Evolutionary conservation across 768 basidiomycete genomes (phyloP), one percentile per base, ranked within the genome.

Genomic region (Postia placenta): DNA sequence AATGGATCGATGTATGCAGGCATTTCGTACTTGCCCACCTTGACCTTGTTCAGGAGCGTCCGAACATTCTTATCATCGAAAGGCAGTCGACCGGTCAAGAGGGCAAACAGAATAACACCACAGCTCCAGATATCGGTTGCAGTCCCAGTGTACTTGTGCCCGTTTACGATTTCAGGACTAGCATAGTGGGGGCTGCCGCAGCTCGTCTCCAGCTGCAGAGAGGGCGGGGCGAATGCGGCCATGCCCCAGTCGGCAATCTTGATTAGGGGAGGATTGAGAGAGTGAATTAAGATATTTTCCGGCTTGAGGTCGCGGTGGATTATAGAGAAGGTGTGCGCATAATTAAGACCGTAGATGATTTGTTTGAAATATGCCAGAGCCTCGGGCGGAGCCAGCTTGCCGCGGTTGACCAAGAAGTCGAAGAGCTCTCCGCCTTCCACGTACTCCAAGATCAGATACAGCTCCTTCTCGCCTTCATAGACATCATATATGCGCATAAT

Each of bases 201-300:
- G 60, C 88, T 92, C 1, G 95, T 97, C 69, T 95, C 91, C 23
- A 96, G 79, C 56, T 93, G 78, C 37, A 85, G 75, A 35, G 83
- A 79, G 33, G 87, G 88, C 35, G 87, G 86, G 50, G 92, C 90
- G 61, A 96, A 90, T 9, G 94, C 90, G 22, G 95, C 94, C 95
- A 97, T 96, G 19, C 95, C 95, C 82, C 95, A 97, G 68, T 97
- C 95, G 20, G 92, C 94, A 37, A 98, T 88, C 74, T 97, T 98
- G 72, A 98, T 79, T 60, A 92, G 74, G 30, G 85, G 85, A 25
- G 86, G 86, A 30, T 78, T 74, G 48, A 89, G 69, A 37, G 86
- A 85, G 41, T 93, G 87, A 47, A 98, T 87, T 33, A 99, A 74
- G 45, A 98, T 87, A 62, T 97, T 97, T 72, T 98, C 95, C 2